Percentiles rank a stretch among this genome's conserved stretches.
These are phyloP conservation scores for Neodidymelliopsis sp. DNA, from an alignment of 2,329 filamentous ascomycete species.

Conservation along the genomic window DNA sequence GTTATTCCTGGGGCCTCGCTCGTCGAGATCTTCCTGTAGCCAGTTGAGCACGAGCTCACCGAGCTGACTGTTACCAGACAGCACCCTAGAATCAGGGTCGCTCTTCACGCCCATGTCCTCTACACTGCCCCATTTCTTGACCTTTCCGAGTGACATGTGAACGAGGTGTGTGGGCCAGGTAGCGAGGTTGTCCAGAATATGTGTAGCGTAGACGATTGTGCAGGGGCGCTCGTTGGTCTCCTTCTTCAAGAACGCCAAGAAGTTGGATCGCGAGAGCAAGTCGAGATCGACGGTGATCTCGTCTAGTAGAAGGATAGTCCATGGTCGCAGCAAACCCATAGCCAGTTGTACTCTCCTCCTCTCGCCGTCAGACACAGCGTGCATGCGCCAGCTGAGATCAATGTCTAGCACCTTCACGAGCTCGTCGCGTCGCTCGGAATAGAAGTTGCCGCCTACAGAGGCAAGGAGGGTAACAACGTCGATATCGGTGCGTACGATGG, in stretches of 20 bases:
- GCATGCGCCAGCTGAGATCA: constrained; percentile 92
- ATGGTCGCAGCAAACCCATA: constrained; percentile 92
- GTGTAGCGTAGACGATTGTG: constrained; percentile 96
- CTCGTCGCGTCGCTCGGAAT: constrained; percentile 82
- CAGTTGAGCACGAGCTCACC: constrained; percentile 88
- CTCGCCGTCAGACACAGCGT: constrained; percentile 93
- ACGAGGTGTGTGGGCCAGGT: constrained; percentile 95
- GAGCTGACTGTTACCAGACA: constrained; percentile 78
- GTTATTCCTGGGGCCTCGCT: constrained; percentile 77
- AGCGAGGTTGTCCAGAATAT: constrained; percentile 94
- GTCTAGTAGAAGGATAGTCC: constrained; percentile 89
- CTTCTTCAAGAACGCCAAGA: constrained; percentile 82
- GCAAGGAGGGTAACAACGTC: constrained; percentile 84
- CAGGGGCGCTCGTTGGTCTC: constrained; percentile 85
- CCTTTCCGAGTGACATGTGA: constrained; percentile 89
- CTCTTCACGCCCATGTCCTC: constrained; percentile 65
- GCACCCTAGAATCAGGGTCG: constrained; percentile 44
- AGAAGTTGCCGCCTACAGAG: constrained; percentile 86
- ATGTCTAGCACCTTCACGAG: constrained; percentile 89
- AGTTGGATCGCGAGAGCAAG: constrained; percentile 82
- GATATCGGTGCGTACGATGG: constrained; percentile 94
- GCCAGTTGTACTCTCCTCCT: constrained; percentile 89
- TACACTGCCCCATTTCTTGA: constrained; percentile 85
- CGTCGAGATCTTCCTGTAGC: constrained; percentile 80
- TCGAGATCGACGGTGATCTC: constrained; percentile 98